Evolutionary conservation across 495 filamentous ascomycete genomes (phyloP), one percentile per base, ranked within the genome.

Genomic region (Daldinia concentrica): DNA sequence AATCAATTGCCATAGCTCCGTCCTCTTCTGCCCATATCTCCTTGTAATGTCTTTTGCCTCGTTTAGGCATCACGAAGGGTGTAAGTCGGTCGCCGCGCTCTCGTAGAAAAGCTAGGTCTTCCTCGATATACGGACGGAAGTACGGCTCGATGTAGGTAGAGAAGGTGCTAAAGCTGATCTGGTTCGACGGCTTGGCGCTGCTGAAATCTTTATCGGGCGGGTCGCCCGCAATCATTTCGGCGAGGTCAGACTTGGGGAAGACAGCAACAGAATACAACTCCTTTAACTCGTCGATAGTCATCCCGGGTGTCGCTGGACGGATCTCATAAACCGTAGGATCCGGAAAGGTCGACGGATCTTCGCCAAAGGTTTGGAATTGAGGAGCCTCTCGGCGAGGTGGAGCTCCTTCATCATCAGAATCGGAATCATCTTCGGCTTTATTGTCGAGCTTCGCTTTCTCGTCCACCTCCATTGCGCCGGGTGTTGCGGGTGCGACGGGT

Each of bases 291-390:
- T 94, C 92, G 68, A 94, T 89, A 4, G 86, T 86, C 89, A 95
- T 96, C 45, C 86, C 89, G 3, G 87, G 83, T 5, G 84, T 86
- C 8, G 93, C 82, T 1, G 90, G 85, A 14, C 91, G 90, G 64
- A 99, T 97, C 62, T 98, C 90, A 80, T 99, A 99, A 55, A 98
- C 85, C 39, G 94, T 98, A 0, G 94, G 93, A 75, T 99, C 95
- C 71, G 93, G 91, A 71, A 93, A 97, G 19, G 89, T 91, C n/a
- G 92, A 89, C 0, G 94, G 94, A 75, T 98, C 93, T 11, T 95
- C 90, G 41, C 94, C 95, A 74, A 99, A 97, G 1, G 92, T 90
- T 73, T 96, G 82, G 64, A 79, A 89, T 63, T 93, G 89, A 29
- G 92, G 87, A 26, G 92, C 83, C 29, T 92, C 86, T 22, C 91